Evolutionary conservation across 2,329 filamentous ascomycete species (phyloP), one percentile per base, ranked within the genome.

Genomic region (Fusarium equiseti): DNA sequence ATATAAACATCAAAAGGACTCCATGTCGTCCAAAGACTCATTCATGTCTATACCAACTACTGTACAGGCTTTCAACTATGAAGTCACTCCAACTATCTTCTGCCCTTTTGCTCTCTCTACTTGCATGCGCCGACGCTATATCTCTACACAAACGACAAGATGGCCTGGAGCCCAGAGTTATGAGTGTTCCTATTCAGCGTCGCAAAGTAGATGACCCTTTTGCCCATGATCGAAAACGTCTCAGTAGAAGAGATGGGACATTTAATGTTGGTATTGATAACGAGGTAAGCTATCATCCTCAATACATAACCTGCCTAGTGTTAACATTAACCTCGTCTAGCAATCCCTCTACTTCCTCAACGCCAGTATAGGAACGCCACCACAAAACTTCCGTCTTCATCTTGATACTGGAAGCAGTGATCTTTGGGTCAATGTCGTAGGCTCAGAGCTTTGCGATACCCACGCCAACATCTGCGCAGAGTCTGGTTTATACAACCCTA

Each of bases 321-420:
- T 22, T 49, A 16, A 52, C 32, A 10, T 50, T 65, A 26, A 72
- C 56, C 6, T 15, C 42, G 3, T 15, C 7, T 55, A 89, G 86
- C 81, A 88, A 83, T 89, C 88, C 3, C 82, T 91, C 29, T 92
- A 92, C 77, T 89, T 87, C 72, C 83, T 89, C 72, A 91, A 91
- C 77, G 85, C 83, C 50, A 85, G 88, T 8, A 71, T 92, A 50
- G 90, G 90, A 52, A 91, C 89, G 4, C 90, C 90, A 15, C 75
- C 85, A 12, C 88, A 90, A 75, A 71, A 78, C 2, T 72, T 92
- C 45, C 83, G 84, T 20, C 81, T 91, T 65, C 88, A 90, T 71
- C 77, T 92, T 56, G 90, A 92, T 78, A 92, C 90, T 8, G 90
- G 90, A 52, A 91, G 89, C 79, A 91, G 88, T 72, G 90, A 92